Evolutionary conservation across 2,329 filamentous ascomycete species (phyloP).

Genomic region (Talaromyces piceae): DNA sequence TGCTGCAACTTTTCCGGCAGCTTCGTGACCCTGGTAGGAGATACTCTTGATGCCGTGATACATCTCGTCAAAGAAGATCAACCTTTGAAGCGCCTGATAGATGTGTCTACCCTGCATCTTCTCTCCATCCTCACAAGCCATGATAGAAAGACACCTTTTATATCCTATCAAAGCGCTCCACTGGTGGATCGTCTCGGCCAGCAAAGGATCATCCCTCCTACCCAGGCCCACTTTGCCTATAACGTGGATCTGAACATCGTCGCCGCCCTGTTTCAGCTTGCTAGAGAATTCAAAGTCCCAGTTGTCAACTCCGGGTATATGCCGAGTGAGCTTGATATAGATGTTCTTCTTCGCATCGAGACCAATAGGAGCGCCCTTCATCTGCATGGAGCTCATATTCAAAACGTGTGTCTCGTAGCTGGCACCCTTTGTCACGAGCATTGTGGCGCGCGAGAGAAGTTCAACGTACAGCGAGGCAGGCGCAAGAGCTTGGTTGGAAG

Average conservation of each 20-base stretch:
- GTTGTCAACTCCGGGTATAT: background rate
- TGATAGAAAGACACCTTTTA: constrained; percentile 5
- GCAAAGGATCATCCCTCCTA: constrained; percentile 4
- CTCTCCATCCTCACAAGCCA: constrained; percentile 4
- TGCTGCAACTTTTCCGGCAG: constrained; percentile 14
- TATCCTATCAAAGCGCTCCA: constrained; percentile 8
- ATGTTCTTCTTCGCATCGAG: constrained; percentile 7
- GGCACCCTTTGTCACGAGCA: background rate
- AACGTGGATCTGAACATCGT: constrained; percentile 4
- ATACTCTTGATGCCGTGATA: constrained; percentile 14
- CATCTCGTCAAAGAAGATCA: constrained; percentile 8
- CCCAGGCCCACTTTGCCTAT: constrained; percentile 2
- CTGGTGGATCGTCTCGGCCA: constrained; percentile 6
- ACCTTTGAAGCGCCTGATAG: constrained; percentile 3
- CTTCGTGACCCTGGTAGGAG: constrained; percentile 14
- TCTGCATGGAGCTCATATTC: constrained; percentile 6
- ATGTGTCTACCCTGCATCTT: constrained; percentile 10
- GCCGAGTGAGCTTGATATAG: constrained; percentile 4
- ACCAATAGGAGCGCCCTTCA: constrained; percentile 7
- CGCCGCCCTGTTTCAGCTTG: background rate
- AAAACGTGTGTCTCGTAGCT: constrained; percentile 3
- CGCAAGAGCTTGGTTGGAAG: constrained; percentile 6
- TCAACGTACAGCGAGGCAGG: constrained; percentile 8
- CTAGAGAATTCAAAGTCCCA: constrained; percentile 7
- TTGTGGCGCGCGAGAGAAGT: constrained; percentile 4